Conservation (phyloP, 73 alveolate genomes). For the Paramecium bursaria region DNA sequence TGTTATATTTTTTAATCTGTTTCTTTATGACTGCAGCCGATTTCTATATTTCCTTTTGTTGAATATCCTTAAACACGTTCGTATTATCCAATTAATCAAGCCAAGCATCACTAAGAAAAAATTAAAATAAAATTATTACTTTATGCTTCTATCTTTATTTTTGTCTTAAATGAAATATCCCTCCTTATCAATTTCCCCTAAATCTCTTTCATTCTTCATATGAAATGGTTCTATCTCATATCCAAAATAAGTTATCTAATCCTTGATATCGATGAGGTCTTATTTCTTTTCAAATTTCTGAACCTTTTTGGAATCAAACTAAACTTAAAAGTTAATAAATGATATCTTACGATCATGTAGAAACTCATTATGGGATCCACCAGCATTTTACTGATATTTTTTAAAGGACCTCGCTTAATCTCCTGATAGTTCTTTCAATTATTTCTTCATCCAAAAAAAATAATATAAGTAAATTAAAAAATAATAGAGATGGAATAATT, state of each 20-base stretch:
- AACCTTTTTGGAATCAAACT: background rate
- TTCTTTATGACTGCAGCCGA: background rate
- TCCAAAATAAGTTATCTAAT: conserved; percentile 4
- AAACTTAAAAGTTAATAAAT: background rate
- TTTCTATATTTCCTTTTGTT: background rate
- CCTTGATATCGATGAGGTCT: background rate
- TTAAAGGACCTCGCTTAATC: background rate
- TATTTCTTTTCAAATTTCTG: background rate
- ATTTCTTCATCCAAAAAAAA: no score
- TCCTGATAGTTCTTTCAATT: no score
- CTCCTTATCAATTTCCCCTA: conserved; percentile 1
- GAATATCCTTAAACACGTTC: conserved; percentile 18
- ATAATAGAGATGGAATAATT: no score
- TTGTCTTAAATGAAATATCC: conserved; percentile 45
- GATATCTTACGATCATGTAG: background rate
- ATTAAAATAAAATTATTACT: background rate
- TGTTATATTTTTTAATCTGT: conserved; percentile 27
- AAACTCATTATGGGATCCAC: background rate
- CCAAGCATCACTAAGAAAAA: conserved; percentile 57
- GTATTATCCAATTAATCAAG: conserved; percentile 47
- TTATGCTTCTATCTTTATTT: conserved; percentile 11
- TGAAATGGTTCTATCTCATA: conserved; percentile 48
- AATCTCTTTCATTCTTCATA: conserved; percentile 36
- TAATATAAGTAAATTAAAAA: no score
- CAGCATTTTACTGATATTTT: background rate